Base-by-base conservation (phyloP, 2,329 filamentous ascomycete species). In the Arthrobotrys conoides region DNA sequence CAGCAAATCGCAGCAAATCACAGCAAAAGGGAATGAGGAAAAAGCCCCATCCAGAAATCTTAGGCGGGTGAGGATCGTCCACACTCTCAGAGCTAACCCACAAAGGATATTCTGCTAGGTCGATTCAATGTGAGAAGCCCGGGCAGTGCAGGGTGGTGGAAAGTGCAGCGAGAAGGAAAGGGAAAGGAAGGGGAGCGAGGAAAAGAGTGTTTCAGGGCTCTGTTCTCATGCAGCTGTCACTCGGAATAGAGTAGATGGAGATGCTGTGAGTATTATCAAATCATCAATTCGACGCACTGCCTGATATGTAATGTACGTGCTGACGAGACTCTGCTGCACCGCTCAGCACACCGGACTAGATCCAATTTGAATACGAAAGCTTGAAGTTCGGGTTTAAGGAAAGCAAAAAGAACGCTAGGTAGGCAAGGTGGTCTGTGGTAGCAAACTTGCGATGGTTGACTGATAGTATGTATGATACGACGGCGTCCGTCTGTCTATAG, bases 201-300 rank as follows among this genome's bases (percentile, higher is more conserved):
- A n/a, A 22, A 33, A 68, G 71, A 75, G 71, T 63, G 63, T 68
- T 61, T 68, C 71, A 75, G 63, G 53, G 44, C 20, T 51, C 14
- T 6, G 18, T 51, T 53, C 71, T 75, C 71, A 30, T 55, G 71
- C 71, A 75, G 71, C 63, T 75, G 63, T 67, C 64, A 68, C 61
- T 59, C 53, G 64, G 51, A 61, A 73, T 65, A 73, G 70, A 57
- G 70, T 73, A 65, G 33, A 30, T 27, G 57, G 46, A 61, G 68
- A 46, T 48, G 38, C 63, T 66, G 9, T 51, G 22, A 22, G 16
- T 24, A 41, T 22, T 38, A 41, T 61, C 57, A 61, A 61, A 61
- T 61, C 57, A 59, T 69, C 51, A 57, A 69, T 59, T 20, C 66
- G 49, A 57, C 14, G 51, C 44, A 65, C 22, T n/a, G n/a, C 36